phyloP scores from a whole-genome alignment of 805 yeast genomes.

The Metschnikowia arizonensis region DNA sequence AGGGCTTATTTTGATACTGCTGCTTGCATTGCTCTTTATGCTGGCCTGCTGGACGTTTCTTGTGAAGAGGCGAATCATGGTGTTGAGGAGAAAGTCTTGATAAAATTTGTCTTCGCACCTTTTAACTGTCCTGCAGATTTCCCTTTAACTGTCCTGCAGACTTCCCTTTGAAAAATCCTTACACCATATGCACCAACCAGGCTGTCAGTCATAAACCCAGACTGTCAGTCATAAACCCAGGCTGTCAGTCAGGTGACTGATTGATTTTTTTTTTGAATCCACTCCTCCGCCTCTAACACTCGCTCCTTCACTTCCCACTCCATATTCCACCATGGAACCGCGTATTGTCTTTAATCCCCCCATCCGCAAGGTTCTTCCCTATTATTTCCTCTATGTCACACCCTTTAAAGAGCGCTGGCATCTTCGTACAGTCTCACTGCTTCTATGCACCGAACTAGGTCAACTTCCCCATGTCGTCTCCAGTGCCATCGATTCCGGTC shows the following conservation, averaged over 20 bases:
- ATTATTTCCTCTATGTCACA: constrained; percentile 29
- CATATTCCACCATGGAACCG: constrained; percentile 4
- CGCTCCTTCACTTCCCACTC: no score
- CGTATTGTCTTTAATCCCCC: constrained; percentile 23
- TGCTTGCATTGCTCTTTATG: constrained; percentile 9
- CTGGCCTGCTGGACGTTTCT: constrained; percentile 8
- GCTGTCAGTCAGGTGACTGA: no score
- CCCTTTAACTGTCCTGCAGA: not conserved
- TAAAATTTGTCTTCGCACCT: constrained; percentile 3
- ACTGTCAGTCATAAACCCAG: no score
- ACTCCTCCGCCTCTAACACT: no score
- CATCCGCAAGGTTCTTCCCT: constrained; percentile 35
- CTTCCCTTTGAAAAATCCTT: not conserved
- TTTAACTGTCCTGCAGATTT: not conserved
- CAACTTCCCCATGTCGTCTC: constrained; percentile 23
- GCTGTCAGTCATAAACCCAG: no score
- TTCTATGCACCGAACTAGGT: constrained; percentile 34
- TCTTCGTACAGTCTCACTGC: constrained; percentile 29
- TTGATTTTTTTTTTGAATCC: no score
- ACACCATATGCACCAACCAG: no score
- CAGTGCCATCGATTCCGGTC: constrained; percentile 23
- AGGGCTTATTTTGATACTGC: constrained; percentile 11
- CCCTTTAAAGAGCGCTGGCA: constrained; percentile 39
- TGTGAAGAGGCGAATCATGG: constrained; percentile 13
- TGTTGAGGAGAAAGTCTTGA: not conserved